Base-by-base conservation (phyloP, 805 yeast genomes). In the Candida chauliodis region DNA sequence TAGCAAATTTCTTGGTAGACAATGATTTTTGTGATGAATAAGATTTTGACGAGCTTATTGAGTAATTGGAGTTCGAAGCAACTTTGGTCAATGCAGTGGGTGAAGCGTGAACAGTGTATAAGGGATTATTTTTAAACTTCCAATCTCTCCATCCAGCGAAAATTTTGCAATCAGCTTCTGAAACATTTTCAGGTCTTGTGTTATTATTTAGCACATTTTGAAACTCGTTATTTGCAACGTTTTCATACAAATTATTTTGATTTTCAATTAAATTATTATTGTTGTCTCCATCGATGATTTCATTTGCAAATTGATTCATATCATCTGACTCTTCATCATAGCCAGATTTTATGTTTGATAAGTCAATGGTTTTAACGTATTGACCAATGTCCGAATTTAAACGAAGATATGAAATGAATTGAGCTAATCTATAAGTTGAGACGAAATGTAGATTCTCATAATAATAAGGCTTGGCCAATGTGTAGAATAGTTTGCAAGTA, bases 141-240 rank as follows among this genome's bases (percentile, higher is more conserved):
- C 95, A 88, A 56, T 88, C 96, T 54, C 96, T 72, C 96, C 96
- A 88, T 8, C 91, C 83, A 0, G 95, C 95, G 36, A 75, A 59
- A 2, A 80, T 73, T 29, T 58, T 56, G 30, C 37, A 38, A 11
- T 19, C 17, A n/a, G n/a, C n/a, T n/a, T n/a, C n/a, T 9, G 39
- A 15, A 15, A 42, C 29, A 8, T 26, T 41, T 14, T 41, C 47
- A 16, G 14, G 39, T 28, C 36, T 30, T 10, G 3, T 16, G 27
- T 23, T 9, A 30, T 14, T 28, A 21, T 31, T 32, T 14, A 37
- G 22, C 2, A 23, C 4, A 21, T 39, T 37, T 23, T 44, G 37
- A n/a, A 46, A 44, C 14, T 45, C 41, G 9, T 50, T 45, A 16
- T 44, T 32, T 29, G 30, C 19, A 29, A 19, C 15, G 18, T 37